A percentile compares a stretch with the other conserved stretches of the same genome.
These are phyloP conservation scores for Chlamydomonas sp. DNA, from an alignment of 139 green algal genomes.

Conservation along the genomic window DNA sequence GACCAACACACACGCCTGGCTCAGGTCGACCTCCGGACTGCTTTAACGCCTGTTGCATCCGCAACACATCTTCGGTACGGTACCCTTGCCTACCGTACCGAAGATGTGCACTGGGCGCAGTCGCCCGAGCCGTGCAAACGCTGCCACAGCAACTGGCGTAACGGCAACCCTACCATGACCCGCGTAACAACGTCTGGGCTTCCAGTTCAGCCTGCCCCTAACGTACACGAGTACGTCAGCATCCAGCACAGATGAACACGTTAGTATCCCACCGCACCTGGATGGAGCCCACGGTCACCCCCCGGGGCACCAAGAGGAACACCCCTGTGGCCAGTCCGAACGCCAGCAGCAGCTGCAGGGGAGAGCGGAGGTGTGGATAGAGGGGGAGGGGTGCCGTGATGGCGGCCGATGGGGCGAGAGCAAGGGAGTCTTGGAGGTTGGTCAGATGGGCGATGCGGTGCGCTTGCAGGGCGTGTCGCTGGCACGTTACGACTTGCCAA, in stretches of 20 bases:
- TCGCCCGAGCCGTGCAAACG: not conserved
- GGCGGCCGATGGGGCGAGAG: too few relatives aligned
- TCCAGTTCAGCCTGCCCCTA: not conserved
- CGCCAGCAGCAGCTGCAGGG: constrained; percentile 43
- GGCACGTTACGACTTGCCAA: too few relatives aligned
- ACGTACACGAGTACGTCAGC: not conserved
- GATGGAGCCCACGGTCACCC: constrained; percentile 74
- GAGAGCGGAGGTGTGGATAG: not conserved
- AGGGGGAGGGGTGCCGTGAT: too few relatives aligned
- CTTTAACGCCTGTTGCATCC: too few relatives aligned
- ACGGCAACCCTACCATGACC: not conserved
- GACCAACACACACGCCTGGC: too few relatives aligned
- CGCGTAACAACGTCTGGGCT: not conserved
- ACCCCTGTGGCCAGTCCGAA: constrained; percentile 49
- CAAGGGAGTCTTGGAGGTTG: too few relatives aligned
- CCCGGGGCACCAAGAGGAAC: constrained; percentile 75
- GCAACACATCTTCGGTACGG: too few relatives aligned
- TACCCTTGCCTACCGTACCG: too few relatives aligned
- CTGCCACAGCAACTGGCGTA: not conserved
- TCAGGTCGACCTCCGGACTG: too few relatives aligned
- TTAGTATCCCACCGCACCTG: constrained; percentile 12
- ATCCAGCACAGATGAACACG: not conserved
- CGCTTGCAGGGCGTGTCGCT: too few relatives aligned
- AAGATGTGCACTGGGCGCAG: not conserved
- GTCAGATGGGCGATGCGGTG: too few relatives aligned